A percentile compares a stretch with the other conserved stretches of the same genome.
phyloP scores from a whole-genome alignment of 495 filamentous ascomycete genomes.

The Penicillium mononematosum region DNA sequence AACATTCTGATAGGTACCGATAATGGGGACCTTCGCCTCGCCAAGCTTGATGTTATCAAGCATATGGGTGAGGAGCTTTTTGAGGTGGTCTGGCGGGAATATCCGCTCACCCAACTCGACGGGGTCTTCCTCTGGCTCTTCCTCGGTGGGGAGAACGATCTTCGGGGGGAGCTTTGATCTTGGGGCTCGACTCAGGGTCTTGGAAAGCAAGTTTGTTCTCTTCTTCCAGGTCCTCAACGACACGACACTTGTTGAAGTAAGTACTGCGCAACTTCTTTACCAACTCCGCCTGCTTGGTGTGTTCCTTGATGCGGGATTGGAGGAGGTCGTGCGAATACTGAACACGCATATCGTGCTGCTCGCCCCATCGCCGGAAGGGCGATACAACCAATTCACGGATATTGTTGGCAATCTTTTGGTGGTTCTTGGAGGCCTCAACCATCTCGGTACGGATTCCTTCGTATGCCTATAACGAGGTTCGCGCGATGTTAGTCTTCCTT shows the following conservation, averaged over 20 bases:
- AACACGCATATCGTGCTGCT: conserved; percentile 85
- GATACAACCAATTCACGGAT: conserved; percentile 93
- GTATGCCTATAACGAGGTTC: conserved; percentile 65
- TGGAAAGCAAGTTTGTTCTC: conserved; percentile 98
- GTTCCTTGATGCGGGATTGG: conserved; percentile 80
- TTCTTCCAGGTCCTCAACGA: conserved; percentile 94
- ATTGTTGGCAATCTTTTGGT: conserved; percentile 92
- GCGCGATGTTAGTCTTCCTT: conserved; percentile 11
- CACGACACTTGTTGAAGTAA: conserved; percentile 98
- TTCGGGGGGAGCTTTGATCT: conserved; percentile 52
- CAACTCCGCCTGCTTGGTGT: conserved; percentile 85
- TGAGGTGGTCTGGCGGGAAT: conserved; percentile 79
- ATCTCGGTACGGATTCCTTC: conserved; percentile 94
- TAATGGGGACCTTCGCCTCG: conserved; percentile 90
- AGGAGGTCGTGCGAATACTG: conserved; percentile 93
- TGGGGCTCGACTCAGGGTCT: conserved; percentile 64
- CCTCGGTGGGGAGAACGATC: conserved; percentile 58
- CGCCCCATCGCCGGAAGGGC: conserved; percentile 93
- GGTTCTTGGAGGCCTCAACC: conserved; percentile 84
- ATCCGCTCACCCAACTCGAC: conserved; percentile 87
- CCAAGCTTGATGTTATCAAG: conserved; percentile 79
- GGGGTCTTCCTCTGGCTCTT: conserved; percentile 69
- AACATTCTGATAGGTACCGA: conserved; percentile 91
- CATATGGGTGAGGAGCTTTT: conserved; percentile 86
- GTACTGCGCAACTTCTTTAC: conserved; percentile 90